phyloP scores from a whole-genome alignment of 768 basidiomycete genomes.

The Serendipita vermifera region DNA sequence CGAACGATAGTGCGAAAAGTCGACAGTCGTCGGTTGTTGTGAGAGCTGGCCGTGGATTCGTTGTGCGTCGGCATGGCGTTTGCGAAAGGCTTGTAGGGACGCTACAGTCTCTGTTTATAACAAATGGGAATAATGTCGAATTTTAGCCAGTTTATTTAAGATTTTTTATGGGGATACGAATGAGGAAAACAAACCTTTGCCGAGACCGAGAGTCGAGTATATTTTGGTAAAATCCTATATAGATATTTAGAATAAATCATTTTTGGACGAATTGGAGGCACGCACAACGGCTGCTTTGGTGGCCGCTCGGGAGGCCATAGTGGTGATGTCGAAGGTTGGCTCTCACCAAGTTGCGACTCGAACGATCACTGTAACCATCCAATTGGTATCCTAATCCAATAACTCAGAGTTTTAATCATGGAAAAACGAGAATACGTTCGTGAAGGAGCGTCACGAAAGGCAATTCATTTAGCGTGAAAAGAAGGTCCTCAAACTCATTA shows the following conservation, averaged over 20 bases:
- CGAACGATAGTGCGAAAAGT: slow-evolving; percentile 83
- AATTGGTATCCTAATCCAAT: too few relatives aligned
- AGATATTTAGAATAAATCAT: background rate
- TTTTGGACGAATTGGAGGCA: background rate
- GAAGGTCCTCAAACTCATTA: too few relatives aligned
- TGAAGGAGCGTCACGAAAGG: too few relatives aligned
- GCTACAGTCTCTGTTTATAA: slow-evolving; percentile 67
- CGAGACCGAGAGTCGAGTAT: slow-evolving; percentile 69
- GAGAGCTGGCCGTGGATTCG: slow-evolving; percentile 50
- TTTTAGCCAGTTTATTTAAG: background rate
- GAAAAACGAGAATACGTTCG: too few relatives aligned
- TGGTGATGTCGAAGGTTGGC: slow-evolving; percentile 5
- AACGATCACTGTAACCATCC: too few relatives aligned
- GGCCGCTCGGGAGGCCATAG: background rate
- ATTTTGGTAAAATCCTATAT: slow-evolving; percentile 69
- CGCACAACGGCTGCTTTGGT: slow-evolving; percentile 7
- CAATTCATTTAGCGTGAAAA: too few relatives aligned
- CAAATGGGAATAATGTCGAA: background rate
- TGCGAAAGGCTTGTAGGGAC: slow-evolving; percentile 88
- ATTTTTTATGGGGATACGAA: background rate
- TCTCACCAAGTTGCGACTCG: too few relatives aligned
- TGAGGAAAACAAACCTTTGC: slow-evolving; percentile 50
- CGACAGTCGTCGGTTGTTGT: slow-evolving; percentile 67
- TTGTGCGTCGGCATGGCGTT: slow-evolving; percentile 83
- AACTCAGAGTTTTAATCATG: too few relatives aligned